Evolutionary conservation across 495 filamentous ascomycete species (phyloP), one percentile per base, ranked within the genome.

Genomic region (Penicillium lividum): DNA sequence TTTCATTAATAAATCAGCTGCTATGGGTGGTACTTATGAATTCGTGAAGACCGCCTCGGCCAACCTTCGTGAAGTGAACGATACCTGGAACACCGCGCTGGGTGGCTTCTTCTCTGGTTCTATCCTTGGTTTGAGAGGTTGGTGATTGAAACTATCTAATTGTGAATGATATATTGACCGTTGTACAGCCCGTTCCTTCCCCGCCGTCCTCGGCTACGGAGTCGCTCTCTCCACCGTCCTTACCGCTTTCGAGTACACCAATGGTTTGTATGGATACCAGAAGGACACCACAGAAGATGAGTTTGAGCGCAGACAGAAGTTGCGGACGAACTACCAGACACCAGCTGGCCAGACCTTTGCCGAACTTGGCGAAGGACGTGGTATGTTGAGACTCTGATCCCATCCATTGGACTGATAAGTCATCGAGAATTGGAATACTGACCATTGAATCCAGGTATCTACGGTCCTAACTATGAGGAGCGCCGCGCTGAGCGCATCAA

Each of bases 351-450:
- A 97, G 76, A 96, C 90, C 8, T 75, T 98, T 54, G 79, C 84
- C 9, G 81, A 93, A 56, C 56, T 98, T 54, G 95, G 95, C 29
- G 95, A 99, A 79, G 91, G 92, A 59, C 82, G 93, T 84, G 90
- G 92, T 94, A 81, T 64, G 81, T 73, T 38, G 58, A 67, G 43
- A 53, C 10, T 38, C 31, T 10, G 27, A n/a, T 27, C 15, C 38
- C 7, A 13, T 4, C 4, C 16, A 34, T 34, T 31, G 48, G 28
- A 15, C 3, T 4, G 48, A 22, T 11, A 34, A 28, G 16, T 16
- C 40, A 22, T 22, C 8, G 18, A 38, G 29, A 6, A 52, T 10
- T n/a, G 0, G 30, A 29, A 34, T 25, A 49, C 27, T 49, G 50
- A 40, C 13, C 40, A 53, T 28, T 15, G 5, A 10, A 11, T 31